phyloP scores from a whole-genome alignment of 139 green algal genomes.

The Pedinophyceae sp. region DNA sequence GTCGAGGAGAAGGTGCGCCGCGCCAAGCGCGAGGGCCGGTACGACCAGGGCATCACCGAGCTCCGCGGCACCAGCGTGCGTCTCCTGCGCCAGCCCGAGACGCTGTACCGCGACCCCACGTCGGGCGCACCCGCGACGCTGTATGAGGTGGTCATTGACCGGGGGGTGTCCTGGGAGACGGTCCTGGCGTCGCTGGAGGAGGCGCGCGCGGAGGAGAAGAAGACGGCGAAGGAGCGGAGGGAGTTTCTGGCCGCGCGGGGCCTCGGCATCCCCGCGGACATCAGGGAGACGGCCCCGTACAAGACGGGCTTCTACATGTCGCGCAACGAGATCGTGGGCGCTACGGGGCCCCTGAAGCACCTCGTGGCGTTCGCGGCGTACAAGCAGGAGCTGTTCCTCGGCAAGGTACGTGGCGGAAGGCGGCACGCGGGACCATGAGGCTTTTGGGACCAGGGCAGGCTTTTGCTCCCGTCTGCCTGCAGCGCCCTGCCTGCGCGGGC shows the following conservation, averaged over 20 bases:
- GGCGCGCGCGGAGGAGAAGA: not conserved
- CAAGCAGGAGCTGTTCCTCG: no score
- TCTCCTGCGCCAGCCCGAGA: constrained; percentile 6
- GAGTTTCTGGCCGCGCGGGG: no score
- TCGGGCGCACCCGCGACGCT: constrained; percentile 22
- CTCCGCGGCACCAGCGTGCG: constrained; percentile 18
- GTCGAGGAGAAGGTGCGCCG: constrained; percentile 24
- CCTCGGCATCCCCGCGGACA: no score
- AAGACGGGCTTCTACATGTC: not conserved
- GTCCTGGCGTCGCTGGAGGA: constrained; percentile 13
- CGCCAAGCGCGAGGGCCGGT: constrained; percentile 25
- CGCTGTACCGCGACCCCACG: not conserved
- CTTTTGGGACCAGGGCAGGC: no score
- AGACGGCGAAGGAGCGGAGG: not conserved
- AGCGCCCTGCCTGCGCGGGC: no score
- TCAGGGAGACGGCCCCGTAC: no score
- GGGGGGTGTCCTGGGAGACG: constrained; percentile 23
- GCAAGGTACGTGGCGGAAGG: no score
- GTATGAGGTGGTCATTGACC: constrained; percentile 25
- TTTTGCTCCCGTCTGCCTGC: no score
- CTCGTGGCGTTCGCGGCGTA: no score
- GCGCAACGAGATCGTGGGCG: not conserved
- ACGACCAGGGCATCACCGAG: constrained; percentile 42
- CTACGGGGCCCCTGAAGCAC: not conserved
- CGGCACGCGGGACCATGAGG: no score